A percentile compares a stretch with the other conserved stretches of the same genome.
Conservation (phyloP, 2,329 filamentous ascomycete species). For the Chrysoporthe deuterocubensis region DNA sequence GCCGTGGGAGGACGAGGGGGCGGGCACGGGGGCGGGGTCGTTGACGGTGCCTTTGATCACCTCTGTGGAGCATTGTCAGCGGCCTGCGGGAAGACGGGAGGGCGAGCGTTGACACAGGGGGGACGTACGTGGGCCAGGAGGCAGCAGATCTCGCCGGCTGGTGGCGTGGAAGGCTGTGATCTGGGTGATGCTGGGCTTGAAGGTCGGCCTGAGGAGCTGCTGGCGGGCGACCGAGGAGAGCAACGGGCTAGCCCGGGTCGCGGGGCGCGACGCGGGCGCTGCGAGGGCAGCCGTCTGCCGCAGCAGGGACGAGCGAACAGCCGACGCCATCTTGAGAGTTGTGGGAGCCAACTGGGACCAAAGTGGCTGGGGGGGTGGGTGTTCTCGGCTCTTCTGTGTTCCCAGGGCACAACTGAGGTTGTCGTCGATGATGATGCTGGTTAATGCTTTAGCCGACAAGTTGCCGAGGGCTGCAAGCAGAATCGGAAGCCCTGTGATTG, state of each 20-base stretch:
- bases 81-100: constrained; percentile 12
- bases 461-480: constrained; percentile 54
- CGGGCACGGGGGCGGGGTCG: constrained; percentile 77
- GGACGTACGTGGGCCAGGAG: constrained; percentile 80
- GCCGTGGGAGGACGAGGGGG: constrained; percentile 77
- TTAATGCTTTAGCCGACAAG: constrained; percentile 25
- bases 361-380: background rate
- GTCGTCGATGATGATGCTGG: constrained; percentile 10
- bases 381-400: background rate
- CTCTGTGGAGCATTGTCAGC: constrained; percentile 63
- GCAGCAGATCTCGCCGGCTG: constrained; percentile 74
- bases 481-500: constrained; percentile 53
- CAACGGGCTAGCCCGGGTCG: constrained; percentile 28
- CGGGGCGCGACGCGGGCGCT: constrained; percentile 43
- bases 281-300: constrained; percentile 54
- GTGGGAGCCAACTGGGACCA: constrained; percentile 31
- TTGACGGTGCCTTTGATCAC: constrained; percentile 74
- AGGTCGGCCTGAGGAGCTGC: constrained; percentile 32
- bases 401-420: background rate
- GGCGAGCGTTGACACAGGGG: constrained; percentile 9
- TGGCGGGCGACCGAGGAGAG: constrained; percentile 30
- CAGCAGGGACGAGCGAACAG: constrained; percentile 58
- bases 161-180: constrained; percentile 88
- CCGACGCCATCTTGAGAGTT: constrained; percentile 55
- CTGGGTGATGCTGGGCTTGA: constrained; percentile 46